Evolutionary conservation across 169 alveolate species (phyloP).

Genomic region (Blepharisma undulans): DNA sequence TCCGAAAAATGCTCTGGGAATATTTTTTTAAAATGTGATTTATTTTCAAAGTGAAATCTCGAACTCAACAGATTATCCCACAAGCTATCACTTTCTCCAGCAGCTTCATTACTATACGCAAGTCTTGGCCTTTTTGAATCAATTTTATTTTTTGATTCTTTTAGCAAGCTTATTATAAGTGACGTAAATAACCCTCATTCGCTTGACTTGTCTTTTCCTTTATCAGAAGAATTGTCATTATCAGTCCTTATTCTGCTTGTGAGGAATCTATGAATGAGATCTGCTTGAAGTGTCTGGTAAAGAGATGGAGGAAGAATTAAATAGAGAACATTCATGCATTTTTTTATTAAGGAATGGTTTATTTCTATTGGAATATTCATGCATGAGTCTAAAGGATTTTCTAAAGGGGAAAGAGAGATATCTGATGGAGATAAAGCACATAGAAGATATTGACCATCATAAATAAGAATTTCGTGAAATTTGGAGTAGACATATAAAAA

Average conservation of each 20-base stretch:
- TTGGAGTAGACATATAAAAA: neutral
- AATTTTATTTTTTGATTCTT: neutral
- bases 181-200: neutral
- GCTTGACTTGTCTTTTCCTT: neutral
- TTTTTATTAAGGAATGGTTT: neutral
- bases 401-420: neutral
- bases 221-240: neutral
- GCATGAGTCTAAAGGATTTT: neutral
- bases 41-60: neutral
- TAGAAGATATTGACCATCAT: neutral
- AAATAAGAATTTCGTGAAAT: neutral
- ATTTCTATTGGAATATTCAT: neutral
- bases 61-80: slow-evolving; percentile 2
- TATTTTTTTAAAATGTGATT: neutral
- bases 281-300: neutral
- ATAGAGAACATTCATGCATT: slow-evolving; percentile 13
- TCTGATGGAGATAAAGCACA: neutral
- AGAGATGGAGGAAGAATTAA: neutral
- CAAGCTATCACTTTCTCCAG: neutral
- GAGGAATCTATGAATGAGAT: neutral
- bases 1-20: neutral
- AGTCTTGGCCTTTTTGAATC: neutral
- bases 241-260: neutral
- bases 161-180: neutral
- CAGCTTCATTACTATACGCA: slow-evolving; percentile 15